Percentiles rank a stretch among this genome's conserved stretches.
These are phyloP conservation scores for Didymella pinodella DNA, from an alignment of 2,329 filamentous ascomycete species.

Conservation along the genomic window DNA sequence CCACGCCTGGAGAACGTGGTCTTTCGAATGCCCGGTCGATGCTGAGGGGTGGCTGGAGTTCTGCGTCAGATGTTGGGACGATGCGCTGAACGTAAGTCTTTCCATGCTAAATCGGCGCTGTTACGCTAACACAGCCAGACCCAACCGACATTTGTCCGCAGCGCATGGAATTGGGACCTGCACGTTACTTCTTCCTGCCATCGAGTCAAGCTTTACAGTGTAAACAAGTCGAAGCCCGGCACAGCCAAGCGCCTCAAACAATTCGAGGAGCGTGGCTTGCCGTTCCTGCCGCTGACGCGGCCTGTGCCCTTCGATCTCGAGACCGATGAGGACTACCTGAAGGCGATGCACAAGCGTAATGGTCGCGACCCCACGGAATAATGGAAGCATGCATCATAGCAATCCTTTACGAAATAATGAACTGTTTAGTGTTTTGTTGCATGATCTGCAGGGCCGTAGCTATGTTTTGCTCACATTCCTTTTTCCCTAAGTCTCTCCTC, in stretches of 20 bases:
- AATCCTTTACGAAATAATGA: neutral
- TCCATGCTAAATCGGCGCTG: too few relatives aligned
- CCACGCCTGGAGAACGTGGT: constrained; percentile 71
- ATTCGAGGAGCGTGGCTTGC: constrained; percentile 59
- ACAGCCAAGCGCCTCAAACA: constrained; percentile 61
- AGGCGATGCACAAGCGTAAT: constrained; percentile 50
- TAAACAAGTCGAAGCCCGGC: constrained; percentile 61
- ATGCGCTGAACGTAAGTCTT: constrained; percentile 52
- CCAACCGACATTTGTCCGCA: constrained; percentile 54
- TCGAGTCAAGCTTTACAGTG: constrained; percentile 64
- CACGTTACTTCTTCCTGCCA: constrained; percentile 71
- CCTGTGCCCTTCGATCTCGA: constrained; percentile 61
- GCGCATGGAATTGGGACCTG: constrained; percentile 68
- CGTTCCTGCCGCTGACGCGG: constrained; percentile 63
- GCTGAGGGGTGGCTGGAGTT: constrained; percentile 59
- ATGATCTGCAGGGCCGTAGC: neutral
- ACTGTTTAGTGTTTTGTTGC: neutral
- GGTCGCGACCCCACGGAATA: constrained; percentile 15
- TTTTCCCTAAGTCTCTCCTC: neutral
- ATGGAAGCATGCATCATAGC: neutral
- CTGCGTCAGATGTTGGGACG: constrained; percentile 55
- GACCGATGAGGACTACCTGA: constrained; percentile 59
- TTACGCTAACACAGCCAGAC: constrained; percentile 39
- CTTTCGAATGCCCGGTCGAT: constrained; percentile 66
- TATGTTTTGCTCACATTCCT: neutral